Conservation (phyloP, 1,139 yeast genomes). For the Lizanozyma gosingica region DNA sequence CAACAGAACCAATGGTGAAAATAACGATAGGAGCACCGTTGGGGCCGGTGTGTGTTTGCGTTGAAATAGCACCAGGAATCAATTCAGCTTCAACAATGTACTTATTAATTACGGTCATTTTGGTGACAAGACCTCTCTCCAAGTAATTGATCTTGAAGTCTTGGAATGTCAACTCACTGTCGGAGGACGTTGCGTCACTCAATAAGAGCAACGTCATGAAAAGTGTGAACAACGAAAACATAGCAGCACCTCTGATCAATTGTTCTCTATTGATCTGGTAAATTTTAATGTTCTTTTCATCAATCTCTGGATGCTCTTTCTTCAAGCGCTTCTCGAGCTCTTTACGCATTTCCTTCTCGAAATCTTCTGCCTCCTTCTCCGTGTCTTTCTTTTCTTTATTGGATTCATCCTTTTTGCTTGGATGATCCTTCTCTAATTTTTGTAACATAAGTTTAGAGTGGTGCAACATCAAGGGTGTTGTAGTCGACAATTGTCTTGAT, state of each 20-base stretch:
- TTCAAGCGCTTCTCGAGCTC: background rate
- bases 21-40: constrained; percentile 38
- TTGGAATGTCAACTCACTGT: constrained; percentile 41
- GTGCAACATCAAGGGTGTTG: background rate
- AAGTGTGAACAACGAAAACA: constrained; percentile 8
- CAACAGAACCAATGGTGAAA: constrained; percentile 68
- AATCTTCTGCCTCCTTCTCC: constrained; percentile 2
- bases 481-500: background rate
- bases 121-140: constrained; percentile 59
- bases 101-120: constrained; percentile 56
- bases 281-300: background rate
- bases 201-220: constrained; percentile 3
- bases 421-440: constrained; percentile 1
- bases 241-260: constrained; percentile 5
- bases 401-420: constrained; percentile 1
- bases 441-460: background rate
- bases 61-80: constrained; percentile 47
- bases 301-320: background rate
- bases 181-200: constrained; percentile 4
- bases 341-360: background rate
- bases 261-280: background rate
- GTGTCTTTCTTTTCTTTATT: constrained; percentile 2
- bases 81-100: constrained; percentile 58
- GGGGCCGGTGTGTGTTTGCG: constrained; percentile 28
- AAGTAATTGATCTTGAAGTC: constrained; percentile 58